Evolutionary conservation across 495 filamentous ascomycete genomes (phyloP).

Genomic region (Penicillium maclennaniae): DNA sequence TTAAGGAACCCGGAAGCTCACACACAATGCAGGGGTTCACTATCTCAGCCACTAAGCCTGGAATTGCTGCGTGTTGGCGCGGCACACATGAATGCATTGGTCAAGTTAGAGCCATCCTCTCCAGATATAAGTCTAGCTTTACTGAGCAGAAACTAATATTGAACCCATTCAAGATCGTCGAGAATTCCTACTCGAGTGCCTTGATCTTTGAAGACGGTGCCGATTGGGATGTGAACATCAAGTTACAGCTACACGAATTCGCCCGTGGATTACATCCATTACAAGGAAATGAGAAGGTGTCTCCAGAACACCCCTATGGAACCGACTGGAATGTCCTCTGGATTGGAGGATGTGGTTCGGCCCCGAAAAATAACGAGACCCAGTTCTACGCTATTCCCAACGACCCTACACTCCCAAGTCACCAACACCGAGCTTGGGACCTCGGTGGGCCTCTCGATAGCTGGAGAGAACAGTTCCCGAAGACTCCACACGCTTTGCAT

Average conservation of each 20-base stretch:
- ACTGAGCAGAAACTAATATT: background rate
- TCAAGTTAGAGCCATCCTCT: conserved; percentile 13
- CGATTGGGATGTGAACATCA: conserved; percentile 54
- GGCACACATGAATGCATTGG: conserved; percentile 37
- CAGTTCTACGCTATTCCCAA: conserved; percentile 29
- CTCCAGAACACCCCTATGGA: conserved; percentile 47
- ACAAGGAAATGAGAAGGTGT: conserved; percentile 25
- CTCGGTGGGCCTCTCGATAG: conserved; percentile 11
- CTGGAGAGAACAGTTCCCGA: conserved; percentile 21
- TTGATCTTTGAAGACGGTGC: conserved; percentile 56
- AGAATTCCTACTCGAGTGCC: conserved; percentile 43
- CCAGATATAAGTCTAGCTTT: too few relatives aligned
- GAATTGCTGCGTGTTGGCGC: conserved; percentile 32
- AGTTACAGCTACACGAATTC: conserved; percentile 50
- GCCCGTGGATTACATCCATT: conserved; percentile 26
- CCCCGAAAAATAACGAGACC: conserved; percentile 19
- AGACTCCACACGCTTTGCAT: conserved; percentile 33
- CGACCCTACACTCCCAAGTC: conserved; percentile 24
- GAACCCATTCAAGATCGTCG: conserved; percentile 29
- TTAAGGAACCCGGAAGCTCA: background rate
- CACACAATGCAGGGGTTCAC: conserved; percentile 8
- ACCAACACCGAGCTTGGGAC: conserved; percentile 15
- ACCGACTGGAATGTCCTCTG: conserved; percentile 56
- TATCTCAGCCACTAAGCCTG: conserved; percentile 2
- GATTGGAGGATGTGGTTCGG: conserved; percentile 49